Evolutionary conservation across 2,329 filamentous ascomycete species (phyloP), one percentile per base, ranked within the genome.

Genomic region (Myriosclerotinia duriaeana): DNA sequence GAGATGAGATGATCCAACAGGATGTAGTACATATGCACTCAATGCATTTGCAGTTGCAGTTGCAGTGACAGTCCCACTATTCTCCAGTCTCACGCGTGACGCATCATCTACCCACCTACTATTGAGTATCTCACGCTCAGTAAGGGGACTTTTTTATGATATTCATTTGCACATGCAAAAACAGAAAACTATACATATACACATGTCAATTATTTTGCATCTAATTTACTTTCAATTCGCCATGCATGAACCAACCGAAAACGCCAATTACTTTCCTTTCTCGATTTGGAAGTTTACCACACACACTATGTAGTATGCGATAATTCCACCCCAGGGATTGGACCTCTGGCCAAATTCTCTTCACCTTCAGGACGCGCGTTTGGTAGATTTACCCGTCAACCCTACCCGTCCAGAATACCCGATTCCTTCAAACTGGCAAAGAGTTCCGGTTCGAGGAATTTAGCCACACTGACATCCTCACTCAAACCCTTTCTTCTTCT

Each of bases 401-500:
- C 44, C 44, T 70, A 75, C 44, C 84, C 85, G 74, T 93, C 93
- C 70, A 98, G 80, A 72, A 96, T 88, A 2, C 94, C 94, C 73
- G 90, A 95, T 79, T 96, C 93, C 80, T 92, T 91, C 75, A 98
- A 80, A 72, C 87, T 91, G 77, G 89, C 88, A 80, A 96, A 96
- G 69, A 98, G 87, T 78, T 98, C 95, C 1, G 93, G 92, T 81
- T 99, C 95, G 71, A 99, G 81, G 80, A 98, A 99, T 76, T 96
- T 97, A 78, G 92, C 93, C 66, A 98, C 93, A 40, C 90, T 94
- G 52, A 98, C 92, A 78, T 98, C 95, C 81, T 98, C 95, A 69
- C 92, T 94, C 69, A 99, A 79, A 1, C 95, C 95, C 84, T 99
- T 99, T 72, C 95, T 86, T 75, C 93, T 83, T 72, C 95, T 85